Evolutionary conservation across 352 stramenopile genomes (phyloP).

Genomic region (Phytophthora fragariae): DNA sequence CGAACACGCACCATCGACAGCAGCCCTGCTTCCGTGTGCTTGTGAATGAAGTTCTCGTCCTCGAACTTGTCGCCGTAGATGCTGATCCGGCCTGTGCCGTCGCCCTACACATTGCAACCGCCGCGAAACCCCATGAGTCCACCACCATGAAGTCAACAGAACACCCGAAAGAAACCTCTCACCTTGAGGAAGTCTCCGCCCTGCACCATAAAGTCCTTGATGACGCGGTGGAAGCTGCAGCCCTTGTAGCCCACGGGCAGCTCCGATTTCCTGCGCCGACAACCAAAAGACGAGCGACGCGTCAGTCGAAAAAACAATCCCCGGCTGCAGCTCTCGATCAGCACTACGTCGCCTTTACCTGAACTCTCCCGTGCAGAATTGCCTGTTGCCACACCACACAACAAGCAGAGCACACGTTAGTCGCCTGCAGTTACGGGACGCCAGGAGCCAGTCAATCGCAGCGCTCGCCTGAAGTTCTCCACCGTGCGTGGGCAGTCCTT

Average conservation of each 20-base stretch:
- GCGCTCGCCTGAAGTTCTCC: slow-evolving; percentile 93
- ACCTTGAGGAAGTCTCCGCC: slow-evolving; percentile 90
- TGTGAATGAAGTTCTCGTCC: slow-evolving; percentile 86
- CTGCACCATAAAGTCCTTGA: slow-evolving; percentile 94
- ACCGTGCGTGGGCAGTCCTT: slow-evolving; percentile 96
- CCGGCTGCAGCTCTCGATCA: neutral
- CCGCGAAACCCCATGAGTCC: slow-evolving; percentile 14
- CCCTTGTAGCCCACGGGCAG: slow-evolving; percentile 91
- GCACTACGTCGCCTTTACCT: slow-evolving; percentile 46
- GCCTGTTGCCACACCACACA: slow-evolving; percentile 49
- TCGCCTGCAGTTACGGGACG: neutral
- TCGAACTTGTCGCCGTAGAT: slow-evolving; percentile 91
- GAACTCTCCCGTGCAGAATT: slow-evolving; percentile 98
- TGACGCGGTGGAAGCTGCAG: slow-evolving; percentile 89
- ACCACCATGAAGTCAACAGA: slow-evolving; percentile 1
- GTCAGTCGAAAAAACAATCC: neutral
- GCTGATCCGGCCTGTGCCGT: slow-evolving; percentile 84
- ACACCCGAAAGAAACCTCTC: neutral
- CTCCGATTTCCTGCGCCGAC: slow-evolving; percentile 70
- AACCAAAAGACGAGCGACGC: slow-evolving; percentile 41
- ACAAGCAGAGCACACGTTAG: slow-evolving; percentile 15
- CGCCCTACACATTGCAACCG: slow-evolving; percentile 53
- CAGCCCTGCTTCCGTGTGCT: slow-evolving; percentile 82
- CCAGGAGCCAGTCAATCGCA: slow-evolving; percentile 20
- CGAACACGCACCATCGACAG: slow-evolving; percentile 75